Percentiles rank a stretch among this genome's conserved stretches.
Evolutionary conservation across 1,284 basidiomycete genomes (phyloP).

Genomic region (Malassezia yamatoensis): DNA sequence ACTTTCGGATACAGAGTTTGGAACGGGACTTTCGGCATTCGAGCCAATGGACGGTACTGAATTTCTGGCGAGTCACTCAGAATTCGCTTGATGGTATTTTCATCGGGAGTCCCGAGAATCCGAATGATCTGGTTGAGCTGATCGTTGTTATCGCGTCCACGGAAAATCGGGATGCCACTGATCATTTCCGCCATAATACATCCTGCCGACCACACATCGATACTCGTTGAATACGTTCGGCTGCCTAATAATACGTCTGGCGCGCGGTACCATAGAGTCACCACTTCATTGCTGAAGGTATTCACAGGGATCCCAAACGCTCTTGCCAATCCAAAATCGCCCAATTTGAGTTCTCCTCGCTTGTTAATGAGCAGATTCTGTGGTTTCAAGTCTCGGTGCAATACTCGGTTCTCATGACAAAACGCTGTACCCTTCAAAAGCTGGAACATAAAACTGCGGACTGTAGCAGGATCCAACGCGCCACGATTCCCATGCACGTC

Average conservation of each 20-base stretch:
- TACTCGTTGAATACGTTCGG: slow-evolving; percentile 92
- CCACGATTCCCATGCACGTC: slow-evolving; percentile 92
- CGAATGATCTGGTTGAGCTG: slow-evolving; percentile 95
- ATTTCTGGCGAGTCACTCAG: slow-evolving; percentile 91
- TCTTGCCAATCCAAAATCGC: slow-evolving; percentile 71
- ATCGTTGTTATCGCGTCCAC: slow-evolving; percentile 94
- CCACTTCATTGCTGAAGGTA: slow-evolving; percentile 51
- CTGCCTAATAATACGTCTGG: slow-evolving; percentile 95
- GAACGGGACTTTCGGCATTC: slow-evolving; percentile 82
- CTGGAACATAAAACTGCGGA: slow-evolving; percentile 94
- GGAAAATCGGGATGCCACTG: slow-evolving; percentile 88
- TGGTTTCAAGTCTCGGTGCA: slow-evolving; percentile 94
- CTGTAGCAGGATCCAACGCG: slow-evolving; percentile 82
- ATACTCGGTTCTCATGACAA: slow-evolving; percentile 95
- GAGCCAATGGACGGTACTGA: slow-evolving; percentile 72
- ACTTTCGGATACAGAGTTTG: slow-evolving; percentile 83
- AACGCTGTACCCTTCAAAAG: slow-evolving; percentile 94
- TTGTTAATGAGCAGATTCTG: slow-evolving; percentile 96
- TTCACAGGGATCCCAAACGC: slow-evolving; percentile 53
- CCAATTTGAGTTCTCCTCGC: slow-evolving; percentile 95
- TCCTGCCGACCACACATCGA: slow-evolving; percentile 98
- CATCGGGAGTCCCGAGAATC: slow-evolving; percentile 89
- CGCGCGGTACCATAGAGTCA: slow-evolving; percentile 97
- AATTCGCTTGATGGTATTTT: slow-evolving; percentile 77
- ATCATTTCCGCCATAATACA: slow-evolving; percentile 93